Conservation (phyloP, 78 protist genomes). For the Protostelium mycophagum region DNA sequence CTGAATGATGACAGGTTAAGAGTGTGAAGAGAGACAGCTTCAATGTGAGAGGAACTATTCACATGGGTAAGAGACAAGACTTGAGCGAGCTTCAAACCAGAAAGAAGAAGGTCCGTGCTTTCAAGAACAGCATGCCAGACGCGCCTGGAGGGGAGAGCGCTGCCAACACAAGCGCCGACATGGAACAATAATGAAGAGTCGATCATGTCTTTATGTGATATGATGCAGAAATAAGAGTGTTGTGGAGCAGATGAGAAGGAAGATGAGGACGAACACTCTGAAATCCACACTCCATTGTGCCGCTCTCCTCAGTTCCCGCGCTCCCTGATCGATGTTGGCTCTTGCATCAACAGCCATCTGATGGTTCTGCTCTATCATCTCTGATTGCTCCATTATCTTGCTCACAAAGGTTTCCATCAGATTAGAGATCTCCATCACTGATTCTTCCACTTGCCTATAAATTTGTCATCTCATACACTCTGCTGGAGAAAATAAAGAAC, state of each 20-base stretch:
- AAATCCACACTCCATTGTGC: background rate
- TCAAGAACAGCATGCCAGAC: too few species aligned
- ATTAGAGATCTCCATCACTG: background rate
- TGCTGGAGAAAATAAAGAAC: too few species aligned
- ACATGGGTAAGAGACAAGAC: background rate
- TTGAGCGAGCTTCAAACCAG: background rate
- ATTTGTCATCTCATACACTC: background rate
- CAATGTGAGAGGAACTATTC: background rate
- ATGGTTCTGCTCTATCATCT: background rate
- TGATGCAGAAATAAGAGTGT: background rate
- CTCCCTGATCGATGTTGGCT: background rate
- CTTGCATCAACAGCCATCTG: background rate
- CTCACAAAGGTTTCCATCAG: background rate
- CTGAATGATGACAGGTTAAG: background rate
- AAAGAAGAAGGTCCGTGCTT: background rate
- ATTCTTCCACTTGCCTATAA: background rate
- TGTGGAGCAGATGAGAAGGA: background rate
- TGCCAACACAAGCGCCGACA: too few species aligned
- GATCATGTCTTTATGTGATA: background rate
- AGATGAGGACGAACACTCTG: background rate
- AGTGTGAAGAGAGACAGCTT: background rate
- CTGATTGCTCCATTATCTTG: background rate
- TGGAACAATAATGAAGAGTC: too few species aligned
- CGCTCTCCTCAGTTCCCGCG: background rate
- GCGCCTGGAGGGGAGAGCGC: too few species aligned